Percentiles rank a stretch among this genome's conserved stretches.
These are phyloP conservation scores for Amniculicola lignicola DNA, from an alignment of 495 filamentous ascomycete species.

Conservation along the genomic window DNA sequence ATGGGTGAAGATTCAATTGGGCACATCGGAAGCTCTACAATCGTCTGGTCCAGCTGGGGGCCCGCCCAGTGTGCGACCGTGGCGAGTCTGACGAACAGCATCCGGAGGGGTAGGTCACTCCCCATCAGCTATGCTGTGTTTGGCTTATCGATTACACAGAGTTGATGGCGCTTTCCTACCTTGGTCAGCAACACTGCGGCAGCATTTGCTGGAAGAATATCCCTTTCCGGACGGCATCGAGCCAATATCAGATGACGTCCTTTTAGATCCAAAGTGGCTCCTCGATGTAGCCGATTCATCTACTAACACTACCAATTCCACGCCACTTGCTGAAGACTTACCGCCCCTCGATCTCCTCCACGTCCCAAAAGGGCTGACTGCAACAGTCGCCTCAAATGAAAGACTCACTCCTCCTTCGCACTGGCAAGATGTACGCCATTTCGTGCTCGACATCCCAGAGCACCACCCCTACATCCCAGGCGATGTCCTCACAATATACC, in stretches of 20 bases:
- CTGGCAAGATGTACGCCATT: slow-evolving; percentile 89
- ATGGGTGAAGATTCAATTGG: slow-evolving; percentile 79
- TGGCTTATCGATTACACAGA: slow-evolving; percentile 38
- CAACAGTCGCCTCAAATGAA: slow-evolving; percentile 54
- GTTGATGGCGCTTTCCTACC: slow-evolving; percentile 78
- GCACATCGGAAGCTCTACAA: slow-evolving; percentile 84
- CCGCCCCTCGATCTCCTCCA: slow-evolving; percentile 52
- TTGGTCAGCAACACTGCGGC: slow-evolving; percentile 67
- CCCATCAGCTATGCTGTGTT: background rate
- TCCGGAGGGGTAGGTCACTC: slow-evolving; percentile 71
- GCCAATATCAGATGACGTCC: slow-evolving; percentile 71
- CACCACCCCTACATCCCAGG: slow-evolving; percentile 59
- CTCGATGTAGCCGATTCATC: slow-evolving; percentile 46
- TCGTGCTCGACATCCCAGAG: slow-evolving; percentile 55
- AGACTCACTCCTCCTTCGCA: slow-evolving; percentile 72
- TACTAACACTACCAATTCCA: background rate
- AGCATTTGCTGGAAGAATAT: slow-evolving; percentile 60
- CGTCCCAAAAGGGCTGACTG: slow-evolving; percentile 50
- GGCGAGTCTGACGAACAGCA: slow-evolving; percentile 93
- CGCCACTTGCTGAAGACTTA: background rate
- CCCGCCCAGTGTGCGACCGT: slow-evolving; percentile 66
- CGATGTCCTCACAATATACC: slow-evolving; percentile 72
- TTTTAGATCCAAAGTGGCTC: slow-evolving; percentile 78
- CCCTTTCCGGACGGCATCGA: slow-evolving; percentile 63
- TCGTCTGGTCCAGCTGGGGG: slow-evolving; percentile 81